Base-by-base conservation (phyloP, 2,329 filamentous ascomycete genomes). In the Bipolaris oryzae region DNA sequence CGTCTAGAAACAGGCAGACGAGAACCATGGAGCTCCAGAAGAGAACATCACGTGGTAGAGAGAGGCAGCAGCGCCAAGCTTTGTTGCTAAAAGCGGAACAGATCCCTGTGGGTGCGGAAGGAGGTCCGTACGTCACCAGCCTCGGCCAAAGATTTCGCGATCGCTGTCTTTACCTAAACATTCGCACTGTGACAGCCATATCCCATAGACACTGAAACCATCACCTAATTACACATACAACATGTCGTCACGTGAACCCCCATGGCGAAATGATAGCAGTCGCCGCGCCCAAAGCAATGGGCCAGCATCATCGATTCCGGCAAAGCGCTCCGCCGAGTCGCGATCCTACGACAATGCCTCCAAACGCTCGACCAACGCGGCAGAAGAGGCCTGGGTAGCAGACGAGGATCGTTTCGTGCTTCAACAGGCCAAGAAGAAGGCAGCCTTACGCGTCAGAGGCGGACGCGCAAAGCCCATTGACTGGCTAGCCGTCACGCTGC, bases 391-490 rank as follows among this genome's bases (percentile, higher is more conserved):
- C 20, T 99, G 95, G 83, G 91, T 98, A 18, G 91, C 94, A 50
- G 91, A 96, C 68, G 95, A 99, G 76, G 95, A 99, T 79, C 88
- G 89, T 63, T 99, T 99, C 72, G 95, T 98, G 54, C 81, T 99
- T 71, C 93, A 92, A 77, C 95, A 99, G 78, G 90, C 94, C 44
- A 99, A 98, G 83, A 98, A 96, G 81, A 98, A 97, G 81, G 94
- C 95, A 39, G 91, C 93, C 63, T 96, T 99, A 66, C 89, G 95
- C 38, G 92, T 98, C 43, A 91, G 92, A 67, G 93, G 96, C 76
- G 90, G 90, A 10, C 87, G 96, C 65, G 93, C 94, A 53, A 93
- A 92, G 72, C 90, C 94, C 9, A 94, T 98, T 70, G 95, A 99
- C 79, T 93, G 91, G 82, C 85, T 99, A 43, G 92, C 93, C 1